Base-by-base conservation (phyloP, 1,284 basidiomycete species). In the Naganishia sp. region DNA sequence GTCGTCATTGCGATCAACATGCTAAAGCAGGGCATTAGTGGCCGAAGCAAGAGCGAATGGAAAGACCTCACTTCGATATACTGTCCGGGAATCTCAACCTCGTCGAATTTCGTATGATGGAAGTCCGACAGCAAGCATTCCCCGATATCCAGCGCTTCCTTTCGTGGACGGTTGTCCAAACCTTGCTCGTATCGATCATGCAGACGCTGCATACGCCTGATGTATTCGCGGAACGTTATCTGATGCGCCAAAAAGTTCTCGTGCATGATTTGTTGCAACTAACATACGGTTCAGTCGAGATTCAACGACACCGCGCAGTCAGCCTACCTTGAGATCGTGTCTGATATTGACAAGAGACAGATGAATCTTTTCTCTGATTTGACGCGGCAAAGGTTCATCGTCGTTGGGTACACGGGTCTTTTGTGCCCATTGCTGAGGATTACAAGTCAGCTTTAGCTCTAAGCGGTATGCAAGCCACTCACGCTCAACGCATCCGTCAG, bases 31-130 rank as follows among this genome's bases (percentile, higher is more conserved):
- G 4, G 39, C 3, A 0, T 57, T 39, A 10, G 45, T 13, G 10
- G 18, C 23, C 36, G 39, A 21, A 16, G 11, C 25, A 46, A 31
- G 13, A 49, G 43, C 23, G 18, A 36, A 6, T 10, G 33, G 42
- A 21, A 3, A 71, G 3, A 28, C 28, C 84, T 71, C 68, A 90
- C 92, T 85, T 95, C 91, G 0, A 94, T 90, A 75, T 99, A 99
- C 80, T 99, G 96, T 10, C 96, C 96, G 23, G 96, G 96, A 64
- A 99, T 88, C 78, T 99, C 96, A 59, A 99, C 92, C 72, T 99
- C 96, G 73, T 99, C 96, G 66, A 97, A 94, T 78, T 95, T 97
- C 75, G 89, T 89, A 79, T 97, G 94, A 74, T 99, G 95, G 84
- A 99, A 99, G 78, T 99, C 95, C 13, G 92, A 91, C 70, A 99